These are phyloP conservation scores for Neonectria coccinea DNA, from an alignment of 2,329 filamentous ascomycete genomes.

Conservation along the genomic window DNA sequence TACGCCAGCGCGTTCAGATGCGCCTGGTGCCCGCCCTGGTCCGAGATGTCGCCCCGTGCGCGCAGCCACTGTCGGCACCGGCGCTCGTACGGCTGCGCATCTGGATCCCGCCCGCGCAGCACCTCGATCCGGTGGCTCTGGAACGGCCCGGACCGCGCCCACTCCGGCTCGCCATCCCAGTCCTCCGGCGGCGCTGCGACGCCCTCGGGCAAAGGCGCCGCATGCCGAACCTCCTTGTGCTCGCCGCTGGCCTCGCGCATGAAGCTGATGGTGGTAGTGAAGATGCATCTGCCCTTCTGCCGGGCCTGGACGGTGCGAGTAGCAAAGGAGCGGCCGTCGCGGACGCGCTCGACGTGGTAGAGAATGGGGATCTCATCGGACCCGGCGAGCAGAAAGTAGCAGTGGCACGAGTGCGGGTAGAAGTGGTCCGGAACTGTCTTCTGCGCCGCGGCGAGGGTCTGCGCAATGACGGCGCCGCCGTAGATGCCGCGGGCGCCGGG, in stretches of 20 bases:
- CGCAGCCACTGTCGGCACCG: constrained; percentile 80
- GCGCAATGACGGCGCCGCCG: constrained; percentile 92
- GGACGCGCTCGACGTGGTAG: constrained; percentile 94
- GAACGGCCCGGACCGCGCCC: constrained; percentile 63
- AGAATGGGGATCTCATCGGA: constrained; percentile 86
- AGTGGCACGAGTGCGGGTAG: constrained; percentile 95
- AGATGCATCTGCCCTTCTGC: constrained; percentile 89
- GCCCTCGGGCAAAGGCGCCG: constrained; percentile 66
- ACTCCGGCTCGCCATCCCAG: constrained; percentile 59
- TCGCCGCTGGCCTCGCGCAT: constrained; percentile 72
- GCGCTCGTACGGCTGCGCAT: constrained; percentile 71
- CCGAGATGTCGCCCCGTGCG: constrained; percentile 78
- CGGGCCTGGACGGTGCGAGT: constrained; percentile 96
- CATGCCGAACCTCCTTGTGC: constrained; percentile 70
- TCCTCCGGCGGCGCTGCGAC: constrained; percentile 53
- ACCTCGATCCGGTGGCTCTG: constrained; percentile 59
- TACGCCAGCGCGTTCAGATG: constrained; percentile 92
- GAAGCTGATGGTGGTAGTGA: constrained; percentile 95
- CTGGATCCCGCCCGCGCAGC: constrained; percentile 50
- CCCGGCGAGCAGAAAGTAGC: constrained; percentile 96
- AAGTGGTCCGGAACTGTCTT: constrained; percentile 85
- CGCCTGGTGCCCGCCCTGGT: constrained; percentile 78
- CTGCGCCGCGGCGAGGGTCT: constrained; percentile 89
- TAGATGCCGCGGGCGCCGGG: constrained; percentile 93
- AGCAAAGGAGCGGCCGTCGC: constrained; percentile 88